Base-by-base conservation (phyloP, 2,329 filamentous ascomycete species). In the Pseudogymnoascus sp. region DNA sequence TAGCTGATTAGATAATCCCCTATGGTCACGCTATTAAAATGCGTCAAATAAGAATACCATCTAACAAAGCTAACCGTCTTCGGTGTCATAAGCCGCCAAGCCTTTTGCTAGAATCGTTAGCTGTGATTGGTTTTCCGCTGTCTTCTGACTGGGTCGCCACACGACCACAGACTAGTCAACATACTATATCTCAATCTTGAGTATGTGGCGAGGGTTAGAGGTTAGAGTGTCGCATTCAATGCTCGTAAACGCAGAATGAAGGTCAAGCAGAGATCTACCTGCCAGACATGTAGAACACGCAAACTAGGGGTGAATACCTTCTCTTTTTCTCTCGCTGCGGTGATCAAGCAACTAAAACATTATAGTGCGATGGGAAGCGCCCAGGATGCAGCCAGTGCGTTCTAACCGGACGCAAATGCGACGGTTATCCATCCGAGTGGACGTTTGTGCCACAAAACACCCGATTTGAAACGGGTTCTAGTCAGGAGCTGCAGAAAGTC, bases 351-450 rank as follows among this genome's bases (percentile, higher is more conserved):
- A 39, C 37, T 39, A 21, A 39, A 35, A 35, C 13, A 21, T 3
- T 5, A 7, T 13, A 68, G 64, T 68, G 67, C 45, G 67, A 68
- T 62, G 68, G 67, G 39, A 69, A 68, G 21, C 63, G 45, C 10
- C 68, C 68, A 2, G 62, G 26, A 23, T 70, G 68, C 57, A 64
- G 61, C 19, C 68, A 70, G 57, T 69, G 68, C 57, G 19, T 61
- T 13, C 48, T 65, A 15, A 66, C 64, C 5, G 63, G 67, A 15
- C 62, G 64, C 30, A 28, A 61, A 10, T 70, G 68, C 41, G 62
- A 59, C 9, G 68, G 68, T 10, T 70, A 70, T 38, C 59, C 59
- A 30, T 58, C 59, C 0, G 60, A 63, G 8, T 65, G 63, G 63
- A 63, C 61, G 12, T 69, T 69, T 60, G 61, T 69, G 33, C 30